Base-by-base conservation (phyloP, 1,284 basidiomycete genomes). In the Dichomitus squalens region DNA sequence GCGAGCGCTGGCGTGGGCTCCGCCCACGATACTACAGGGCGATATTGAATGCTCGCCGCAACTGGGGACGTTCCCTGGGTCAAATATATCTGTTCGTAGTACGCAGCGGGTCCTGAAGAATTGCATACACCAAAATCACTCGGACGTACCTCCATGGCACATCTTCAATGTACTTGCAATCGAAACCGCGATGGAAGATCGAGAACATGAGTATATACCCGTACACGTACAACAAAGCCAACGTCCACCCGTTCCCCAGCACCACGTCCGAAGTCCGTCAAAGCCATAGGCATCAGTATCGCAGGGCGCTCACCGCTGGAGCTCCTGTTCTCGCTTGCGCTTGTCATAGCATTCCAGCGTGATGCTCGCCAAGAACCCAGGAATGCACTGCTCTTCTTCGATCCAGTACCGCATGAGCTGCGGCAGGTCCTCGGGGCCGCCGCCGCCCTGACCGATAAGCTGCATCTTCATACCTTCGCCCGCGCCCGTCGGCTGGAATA, bases 341-440 rank as follows among this genome's bases (percentile, higher is more conserved):
- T 69, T 73, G 58, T 91, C 89, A 67, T 85, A 90, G 66, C 87
- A 87, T 67, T 90, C 86, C 61, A 91, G 66, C 23, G 88, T 92
- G 43, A 92, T 78, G 59, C 85, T 88, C 25, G 90, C 87, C 67
- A 92, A 68, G 66, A 92, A 90, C 0, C 88, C 86, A 0, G 90
- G 88, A 65, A 90, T 85, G 68, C 87, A 90, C 70, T 87, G 79
- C 67, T 88, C 84, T 55, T 81, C 77, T 65, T 83, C 83, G 41
- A 91, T 82, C 89, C 89, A 92, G 65, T 87, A 87, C 36, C 79
- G 74, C 84, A 90, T 84, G 61, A 88, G 63, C 66, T 84, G 79
- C 3, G 82, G 81, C 4, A 90, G 65, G 63, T 90, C 87, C 67
- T 87, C 80, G 0, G 86, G 86, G 0, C 85, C 85, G 0, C 85